Conservation (phyloP, 1,284 basidiomycete genomes). For the Phaffia rhodozyma region DNA sequence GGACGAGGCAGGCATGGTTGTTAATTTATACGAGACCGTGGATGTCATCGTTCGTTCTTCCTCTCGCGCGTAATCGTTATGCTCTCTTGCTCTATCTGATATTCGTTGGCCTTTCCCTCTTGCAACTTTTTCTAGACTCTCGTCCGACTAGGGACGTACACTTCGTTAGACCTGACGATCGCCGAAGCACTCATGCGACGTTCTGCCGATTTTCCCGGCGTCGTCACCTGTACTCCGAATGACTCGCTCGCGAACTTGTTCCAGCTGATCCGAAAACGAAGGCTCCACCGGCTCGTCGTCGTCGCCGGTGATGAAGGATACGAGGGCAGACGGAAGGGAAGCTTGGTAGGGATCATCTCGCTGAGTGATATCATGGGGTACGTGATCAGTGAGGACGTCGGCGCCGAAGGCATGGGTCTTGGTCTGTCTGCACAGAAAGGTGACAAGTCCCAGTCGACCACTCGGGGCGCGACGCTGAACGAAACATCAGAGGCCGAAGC, state of each 20-base stretch:
- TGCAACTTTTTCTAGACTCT: constrained; percentile 52
- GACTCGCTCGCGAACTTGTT: constrained; percentile 90
- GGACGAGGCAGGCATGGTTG: constrained; percentile 81
- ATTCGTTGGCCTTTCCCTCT: constrained; percentile 11
- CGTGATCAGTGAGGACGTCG: constrained; percentile 43
- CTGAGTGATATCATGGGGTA: constrained; percentile 82
- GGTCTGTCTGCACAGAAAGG: not conserved
- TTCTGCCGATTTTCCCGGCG: constrained; percentile 85
- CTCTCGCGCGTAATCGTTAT: not conserved
- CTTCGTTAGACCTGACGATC: constrained; percentile 89
- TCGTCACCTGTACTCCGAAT: constrained; percentile 85
- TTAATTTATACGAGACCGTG: constrained; percentile 97
- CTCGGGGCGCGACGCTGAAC: not conserved
- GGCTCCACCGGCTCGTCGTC: constrained; percentile 87
- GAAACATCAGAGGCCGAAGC: not conserved
- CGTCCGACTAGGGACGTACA: constrained; percentile 87
- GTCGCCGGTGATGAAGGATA: constrained; percentile 46
- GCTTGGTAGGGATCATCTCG: constrained; percentile 77
- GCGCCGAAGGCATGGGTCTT: not conserved
- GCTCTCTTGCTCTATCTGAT: not conserved
- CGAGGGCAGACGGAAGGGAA: constrained; percentile 50
- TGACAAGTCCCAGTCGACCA: not conserved
- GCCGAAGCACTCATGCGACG: constrained; percentile 83
- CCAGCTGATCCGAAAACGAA: constrained; percentile 78
- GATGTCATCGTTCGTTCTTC: constrained; percentile 81